phyloP scores from a whole-genome alignment of 2,329 filamentous ascomycete species.

The Metarhizium anisopliae region DNA sequence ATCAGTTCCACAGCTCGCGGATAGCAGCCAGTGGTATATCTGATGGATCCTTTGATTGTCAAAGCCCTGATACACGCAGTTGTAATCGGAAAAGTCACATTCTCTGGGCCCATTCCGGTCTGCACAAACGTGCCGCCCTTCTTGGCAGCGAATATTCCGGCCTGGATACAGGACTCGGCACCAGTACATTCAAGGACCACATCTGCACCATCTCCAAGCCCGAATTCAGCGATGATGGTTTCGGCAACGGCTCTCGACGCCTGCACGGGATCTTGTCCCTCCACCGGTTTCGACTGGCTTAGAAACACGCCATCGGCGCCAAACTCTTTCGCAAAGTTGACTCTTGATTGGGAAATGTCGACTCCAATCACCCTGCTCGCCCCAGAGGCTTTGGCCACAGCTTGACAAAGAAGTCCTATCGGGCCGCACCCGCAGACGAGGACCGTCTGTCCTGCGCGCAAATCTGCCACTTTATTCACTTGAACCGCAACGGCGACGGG shows the following conservation, averaged over 20 bases:
- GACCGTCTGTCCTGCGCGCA: conserved; percentile 5
- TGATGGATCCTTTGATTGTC: conserved; percentile 39
- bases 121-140: conserved; percentile 44
- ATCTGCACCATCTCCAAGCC: conserved; percentile 3
- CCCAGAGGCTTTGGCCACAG: conserved; percentile 21
- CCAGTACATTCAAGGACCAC: conserved; percentile 12
- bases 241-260: conserved; percentile 15
- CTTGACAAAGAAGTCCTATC: conserved; percentile 4
- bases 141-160: conserved; percentile 19
- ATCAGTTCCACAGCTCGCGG: conserved; percentile 39
- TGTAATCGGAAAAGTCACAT: conserved; percentile 42
- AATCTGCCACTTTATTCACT: conserved; percentile 21
- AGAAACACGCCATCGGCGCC: conserved; percentile 13
- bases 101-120: conserved; percentile 48
- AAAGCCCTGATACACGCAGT: conserved; percentile 38
- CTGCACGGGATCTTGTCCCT: background rate
- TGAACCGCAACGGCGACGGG: conserved; percentile 27
- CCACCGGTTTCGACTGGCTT: conserved; percentile 11
- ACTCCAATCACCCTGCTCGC: conserved; percentile 10
- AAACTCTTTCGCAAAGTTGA: conserved; percentile 9
- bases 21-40: conserved; percentile 42
- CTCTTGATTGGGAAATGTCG: conserved; percentile 18
- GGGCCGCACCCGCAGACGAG: conserved; percentile 15
- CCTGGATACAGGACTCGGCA: conserved; percentile 10
- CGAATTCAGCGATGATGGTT: conserved; percentile 19